Percentiles rank a stretch among this genome's conserved stretches.
Evolutionary conservation across 495 filamentous ascomycete genomes (phyloP).

Genomic region (Aspergillus mulundensis): DNA sequence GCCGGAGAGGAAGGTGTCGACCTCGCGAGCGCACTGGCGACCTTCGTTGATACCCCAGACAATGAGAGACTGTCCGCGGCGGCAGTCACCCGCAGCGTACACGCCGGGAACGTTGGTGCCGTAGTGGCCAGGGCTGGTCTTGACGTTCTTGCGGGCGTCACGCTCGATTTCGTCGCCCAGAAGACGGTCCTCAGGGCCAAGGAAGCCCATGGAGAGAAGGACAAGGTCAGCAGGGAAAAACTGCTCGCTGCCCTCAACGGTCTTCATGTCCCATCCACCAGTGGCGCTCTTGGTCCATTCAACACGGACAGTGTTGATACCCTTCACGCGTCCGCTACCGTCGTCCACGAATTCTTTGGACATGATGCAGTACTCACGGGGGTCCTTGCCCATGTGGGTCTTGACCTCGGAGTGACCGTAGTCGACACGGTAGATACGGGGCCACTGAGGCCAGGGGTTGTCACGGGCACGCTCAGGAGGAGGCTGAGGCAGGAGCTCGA

Average conservation of each 20-base stretch:
- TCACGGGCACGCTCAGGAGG: slow-evolving; percentile 90
- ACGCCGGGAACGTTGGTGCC: slow-evolving; percentile 83
- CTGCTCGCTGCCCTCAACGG: slow-evolving; percentile 87
- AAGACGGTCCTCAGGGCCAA: slow-evolving; percentile 89
- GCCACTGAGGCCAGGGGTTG: slow-evolving; percentile 99
- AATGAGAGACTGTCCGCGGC: slow-evolving; percentile 93
- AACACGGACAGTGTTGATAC: slow-evolving; percentile 95
- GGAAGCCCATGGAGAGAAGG: slow-evolving; percentile 96
- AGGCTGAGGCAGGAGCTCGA: slow-evolving; percentile 94
- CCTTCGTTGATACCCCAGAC: slow-evolving; percentile 99
- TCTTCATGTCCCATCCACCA: slow-evolving; percentile 99
- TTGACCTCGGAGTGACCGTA: slow-evolving; percentile 97
- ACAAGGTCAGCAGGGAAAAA: slow-evolving; percentile 98
- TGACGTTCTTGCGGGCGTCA: slow-evolving; percentile 94
- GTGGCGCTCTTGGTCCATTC: slow-evolving; percentile 90
- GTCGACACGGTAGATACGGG: slow-evolving; percentile 95
- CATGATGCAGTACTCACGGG: slow-evolving; percentile 98
- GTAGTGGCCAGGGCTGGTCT: slow-evolving; percentile 89
- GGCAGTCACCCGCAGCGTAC: slow-evolving; percentile 95
- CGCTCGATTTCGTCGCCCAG: slow-evolving; percentile 85
- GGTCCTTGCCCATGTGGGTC: slow-evolving; percentile 95
- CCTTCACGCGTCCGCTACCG: slow-evolving; percentile 81
- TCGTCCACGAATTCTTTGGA: slow-evolving; percentile 97
- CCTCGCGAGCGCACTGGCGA: slow-evolving; percentile 87
- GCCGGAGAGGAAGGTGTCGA: slow-evolving; percentile 82